Base-by-base conservation (phyloP, 768 basidiomycete species). In the Fistulinella prunicolor region DNA sequence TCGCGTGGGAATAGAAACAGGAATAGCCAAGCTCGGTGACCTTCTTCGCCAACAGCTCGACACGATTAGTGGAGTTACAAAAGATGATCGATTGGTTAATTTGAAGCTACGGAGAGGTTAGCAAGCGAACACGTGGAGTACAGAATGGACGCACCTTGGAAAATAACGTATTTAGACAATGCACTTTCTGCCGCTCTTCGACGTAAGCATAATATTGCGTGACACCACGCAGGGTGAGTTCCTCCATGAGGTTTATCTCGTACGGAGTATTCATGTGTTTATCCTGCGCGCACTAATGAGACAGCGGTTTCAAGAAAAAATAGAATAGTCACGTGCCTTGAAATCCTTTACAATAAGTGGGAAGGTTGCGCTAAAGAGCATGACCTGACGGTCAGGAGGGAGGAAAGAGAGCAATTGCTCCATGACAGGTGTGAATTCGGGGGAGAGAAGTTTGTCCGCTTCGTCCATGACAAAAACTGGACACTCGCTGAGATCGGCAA, bases 1-100 rank as follows among this genome's bases (percentile, higher is more conserved):
- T 95, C 44, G 95, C 95, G 69, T 99, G 95, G 42, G 95, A 98
- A 78, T 96, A 99, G 83, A 99, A 99, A 77, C 95, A 99, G 37
- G 95, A 99, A 69, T 98, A 99, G 56, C 95, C 95, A 44, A 97
- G 86, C 64, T 99, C 96, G 12, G 95, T 99, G 60, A 99, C 93
- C 74, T 99, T 99, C 76, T 98, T 97, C 52, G 95, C 95, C 59
- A 99, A 81, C 40, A 99, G 87, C 73, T 99, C 95, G 74, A 99
- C 95, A 49, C 95, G 93, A 77, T 97, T 96, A 62, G 95, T 99
- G 56, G 95, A 97, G 78, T 99, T 99, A 74, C 95, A 99, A 74
- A 99, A 99, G 66, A 99, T 99, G 73, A 99, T 98, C 50, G 95
- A 97, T 74, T 99, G 95, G 73, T 99, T 99, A 78, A 99, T 99